Evolutionary conservation across 805 yeast species (phyloP), one percentile per base, ranked within the genome.

Genomic region (Nakazawaea pomicola): DNA sequence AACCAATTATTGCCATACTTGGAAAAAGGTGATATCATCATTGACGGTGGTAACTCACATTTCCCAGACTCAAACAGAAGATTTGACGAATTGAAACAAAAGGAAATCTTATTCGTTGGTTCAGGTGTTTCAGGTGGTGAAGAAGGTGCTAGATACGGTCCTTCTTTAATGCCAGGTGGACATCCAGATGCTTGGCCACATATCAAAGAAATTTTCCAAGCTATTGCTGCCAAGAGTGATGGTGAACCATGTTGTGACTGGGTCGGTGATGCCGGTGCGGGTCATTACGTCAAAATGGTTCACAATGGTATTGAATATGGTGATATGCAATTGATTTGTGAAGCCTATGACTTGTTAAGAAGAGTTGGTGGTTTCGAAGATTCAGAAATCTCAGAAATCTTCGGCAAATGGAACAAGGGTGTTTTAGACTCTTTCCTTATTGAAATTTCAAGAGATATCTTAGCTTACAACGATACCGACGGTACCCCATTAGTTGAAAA

Each of bases 71-170:
- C 96, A 47, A 90, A 90, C 84, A 89, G 98, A 74, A 87, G 99
- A 71, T 88, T 70, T 75, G 91, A 76, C 46, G 95, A 89, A 64
- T 78, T 91, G 65, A 80, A 83, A 66, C 72, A 68, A 44, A 80
- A 91, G 76, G 98, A 95, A 33, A 81, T 90, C 61, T 71, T 78
- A 52, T 93, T 88, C 55, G 98, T 91, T 50, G 99, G 99, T 60
- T 90, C 96, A 49, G 99, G 99, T 84, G 98, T 93, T 51, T 91
- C 98, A 55, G 99, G 99, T 70, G 99, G 99, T 76, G 99, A 91
- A 73, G 99, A 91, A 68, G 99, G 99, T 77, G 99, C 99, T 58
- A 87, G 99, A 72, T 78, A 85, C 69, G 99, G 99, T 61, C 99
- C 99, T 49, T 90, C 98, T 49, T 78, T 91, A 68, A 91, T 91